Conservation (phyloP, 1,284 basidiomycete species). For the Cryptococcus depauperatus region DNA sequence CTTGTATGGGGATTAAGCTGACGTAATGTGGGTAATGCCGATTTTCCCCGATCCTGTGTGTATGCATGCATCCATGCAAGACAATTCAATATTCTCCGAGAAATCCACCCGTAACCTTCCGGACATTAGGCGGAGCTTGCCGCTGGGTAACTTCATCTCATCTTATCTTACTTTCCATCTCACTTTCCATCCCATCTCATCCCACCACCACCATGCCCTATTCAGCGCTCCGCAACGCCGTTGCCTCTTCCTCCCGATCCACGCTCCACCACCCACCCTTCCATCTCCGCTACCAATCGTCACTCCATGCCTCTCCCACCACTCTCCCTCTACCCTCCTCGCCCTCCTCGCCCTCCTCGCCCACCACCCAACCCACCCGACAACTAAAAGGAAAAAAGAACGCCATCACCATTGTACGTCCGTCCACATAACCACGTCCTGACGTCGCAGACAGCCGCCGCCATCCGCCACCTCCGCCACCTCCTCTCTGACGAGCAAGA, state of each 20-base stretch:
- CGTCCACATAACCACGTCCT: neutral
- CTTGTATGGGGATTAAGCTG: too few species aligned
- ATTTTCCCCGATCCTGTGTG: neutral
- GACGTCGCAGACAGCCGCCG: constrained; percentile 62
- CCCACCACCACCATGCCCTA: constrained; percentile 9
- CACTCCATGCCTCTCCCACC: constrained; percentile 4
- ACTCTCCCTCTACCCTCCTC: neutral
- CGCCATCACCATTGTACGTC: constrained; percentile 68
- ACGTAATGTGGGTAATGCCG: too few species aligned
- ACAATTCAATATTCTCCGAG: neutral
- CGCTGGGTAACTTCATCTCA: neutral
- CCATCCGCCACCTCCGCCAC: constrained; percentile 62
- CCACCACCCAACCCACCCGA: constrained; percentile 14
- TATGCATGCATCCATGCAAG: neutral
- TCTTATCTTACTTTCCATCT: neutral
- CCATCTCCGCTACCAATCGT: constrained; percentile 3
- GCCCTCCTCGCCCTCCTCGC: neutral
- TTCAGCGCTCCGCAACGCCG: constrained; percentile 7
- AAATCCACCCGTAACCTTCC: neutral
- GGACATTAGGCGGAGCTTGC: neutral
- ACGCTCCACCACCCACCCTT: constrained; percentile 15
- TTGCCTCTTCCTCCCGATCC: constrained; percentile 18
- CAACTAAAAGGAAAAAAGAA: constrained; percentile 64
- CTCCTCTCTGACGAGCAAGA: constrained; percentile 50
- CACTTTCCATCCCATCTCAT: neutral